phyloP scores from a whole-genome alignment of 1,284 basidiomycete genomes.

The Rhizoctonia solani region DNA sequence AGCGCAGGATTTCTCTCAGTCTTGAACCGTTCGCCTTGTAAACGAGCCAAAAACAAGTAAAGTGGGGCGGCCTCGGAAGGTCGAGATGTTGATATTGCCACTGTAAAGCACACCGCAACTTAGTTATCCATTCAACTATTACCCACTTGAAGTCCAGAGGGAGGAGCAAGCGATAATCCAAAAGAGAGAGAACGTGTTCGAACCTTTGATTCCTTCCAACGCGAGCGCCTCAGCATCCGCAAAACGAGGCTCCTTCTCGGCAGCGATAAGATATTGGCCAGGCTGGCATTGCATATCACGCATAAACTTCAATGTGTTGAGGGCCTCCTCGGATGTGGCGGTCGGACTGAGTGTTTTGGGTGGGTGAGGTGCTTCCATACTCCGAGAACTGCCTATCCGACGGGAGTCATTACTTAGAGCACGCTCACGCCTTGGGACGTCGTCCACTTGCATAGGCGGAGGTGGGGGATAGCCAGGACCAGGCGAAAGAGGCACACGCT shows the following conservation, averaged over 20 bases:
- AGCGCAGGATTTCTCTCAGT: constrained; percentile 27
- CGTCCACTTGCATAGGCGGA: constrained; percentile 11
- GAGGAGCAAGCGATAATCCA: not conserved
- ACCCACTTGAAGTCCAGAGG: not conserved
- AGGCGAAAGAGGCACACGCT: constrained; percentile 21
- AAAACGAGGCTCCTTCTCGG: constrained; percentile 29
- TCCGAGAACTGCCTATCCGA: constrained; percentile 1
- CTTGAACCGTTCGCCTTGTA: constrained; percentile 31
- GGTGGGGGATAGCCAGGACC: constrained; percentile 25
- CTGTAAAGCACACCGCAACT: constrained; percentile 10
- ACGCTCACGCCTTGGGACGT: constrained; percentile 11
- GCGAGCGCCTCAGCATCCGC: constrained; percentile 26
- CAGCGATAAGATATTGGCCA: constrained; percentile 27
- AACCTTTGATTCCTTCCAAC: constrained; percentile 34
- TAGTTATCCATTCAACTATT: no score
- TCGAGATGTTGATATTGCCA: constrained; percentile 18
- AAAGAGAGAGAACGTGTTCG: constrained; percentile 25
- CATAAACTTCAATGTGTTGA: constrained; percentile 32
- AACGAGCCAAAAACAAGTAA: constrained; percentile 27
- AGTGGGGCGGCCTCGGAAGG: constrained; percentile 31
- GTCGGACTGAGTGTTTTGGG: constrained; percentile 17
- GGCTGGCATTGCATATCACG: constrained; percentile 34
- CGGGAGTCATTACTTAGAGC: constrained; percentile 11
- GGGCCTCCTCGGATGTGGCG: constrained; percentile 30
- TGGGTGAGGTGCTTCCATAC: constrained; percentile 9